A percentile compares a stretch with the other conserved stretches of the same genome.
phyloP scores from a whole-genome alignment of 169 alveolate species.

The Cryptosporidium bovis region DNA sequence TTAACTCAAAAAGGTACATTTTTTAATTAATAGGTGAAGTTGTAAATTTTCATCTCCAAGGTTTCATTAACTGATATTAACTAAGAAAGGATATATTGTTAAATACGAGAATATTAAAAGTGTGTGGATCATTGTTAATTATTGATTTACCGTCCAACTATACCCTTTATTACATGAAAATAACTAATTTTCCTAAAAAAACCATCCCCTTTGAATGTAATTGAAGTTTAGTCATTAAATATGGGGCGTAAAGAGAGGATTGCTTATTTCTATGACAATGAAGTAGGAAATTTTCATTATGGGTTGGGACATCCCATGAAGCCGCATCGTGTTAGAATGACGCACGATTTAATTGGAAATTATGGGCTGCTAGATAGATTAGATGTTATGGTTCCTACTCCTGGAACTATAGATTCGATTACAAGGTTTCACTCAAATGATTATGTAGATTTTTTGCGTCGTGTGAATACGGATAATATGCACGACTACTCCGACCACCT shows the following conservation, averaged over 20 bases:
- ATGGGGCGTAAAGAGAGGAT: constrained; percentile 76
- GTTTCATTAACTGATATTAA: too few species aligned
- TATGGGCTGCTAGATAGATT: constrained; percentile 81
- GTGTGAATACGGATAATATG: constrained; percentile 85
- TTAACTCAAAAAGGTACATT: not conserved
- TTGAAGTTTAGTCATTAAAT: not conserved
- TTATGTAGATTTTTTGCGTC: constrained; percentile 87
- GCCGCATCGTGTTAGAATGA: constrained; percentile 88
- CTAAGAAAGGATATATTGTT: too few species aligned
- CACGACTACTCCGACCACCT: constrained; percentile 85
- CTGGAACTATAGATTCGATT: constrained; percentile 70
- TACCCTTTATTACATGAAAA: not conserved
- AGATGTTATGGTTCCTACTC: constrained; percentile 72
- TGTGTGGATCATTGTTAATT: constrained; percentile 8
- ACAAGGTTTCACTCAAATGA: constrained; percentile 88
- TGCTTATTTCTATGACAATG: constrained; percentile 85
- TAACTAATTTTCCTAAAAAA: not conserved
- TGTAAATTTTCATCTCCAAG: too few species aligned
- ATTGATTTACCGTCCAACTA: not conserved
- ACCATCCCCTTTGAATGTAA: not conserved
- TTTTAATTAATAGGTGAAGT: too few species aligned
- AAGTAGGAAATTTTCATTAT: constrained; percentile 84
- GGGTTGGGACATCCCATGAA: constrained; percentile 90
- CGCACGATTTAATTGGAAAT: constrained; percentile 84
- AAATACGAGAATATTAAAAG: too few species aligned